Conservation (phyloP, 2,329 filamentous ascomycete species). For the Tolypocladium ophioglossoides region DNA sequence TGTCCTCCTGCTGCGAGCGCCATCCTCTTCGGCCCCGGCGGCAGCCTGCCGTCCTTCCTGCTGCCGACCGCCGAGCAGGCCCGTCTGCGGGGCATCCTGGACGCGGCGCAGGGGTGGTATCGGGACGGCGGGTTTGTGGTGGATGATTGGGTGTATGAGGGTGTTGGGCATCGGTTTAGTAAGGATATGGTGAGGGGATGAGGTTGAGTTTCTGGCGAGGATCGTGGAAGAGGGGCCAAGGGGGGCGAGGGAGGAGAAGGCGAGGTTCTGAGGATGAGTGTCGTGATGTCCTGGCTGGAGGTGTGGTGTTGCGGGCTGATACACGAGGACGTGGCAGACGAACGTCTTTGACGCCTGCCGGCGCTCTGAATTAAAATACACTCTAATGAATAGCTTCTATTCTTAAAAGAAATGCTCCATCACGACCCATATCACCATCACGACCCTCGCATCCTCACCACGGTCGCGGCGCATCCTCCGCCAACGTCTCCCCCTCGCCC, state of each 20-base stretch:
- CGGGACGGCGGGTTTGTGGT: conserved; percentile 45
- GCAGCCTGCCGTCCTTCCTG: conserved; percentile 19
- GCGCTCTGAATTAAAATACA: not conserved
- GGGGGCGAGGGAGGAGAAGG: conserved; percentile 12
- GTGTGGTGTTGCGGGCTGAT: too few relatives aligned
- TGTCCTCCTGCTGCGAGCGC: conserved; percentile 53
- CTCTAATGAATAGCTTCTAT: not conserved
- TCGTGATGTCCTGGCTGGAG: conserved; percentile 1
- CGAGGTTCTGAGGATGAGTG: conserved; percentile 11
- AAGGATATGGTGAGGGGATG: conserved; percentile 55
- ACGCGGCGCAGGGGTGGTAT: conserved; percentile 42
- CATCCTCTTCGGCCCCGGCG: conserved; percentile 50
- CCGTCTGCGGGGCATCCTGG: conserved; percentile 33
- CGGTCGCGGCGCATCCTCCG: conserved; percentile 25
- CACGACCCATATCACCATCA: not conserved
- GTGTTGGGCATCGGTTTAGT: conserved; percentile 60
- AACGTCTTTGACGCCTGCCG: not conserved
- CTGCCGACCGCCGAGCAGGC: conserved; percentile 27
- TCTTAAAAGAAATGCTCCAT: not conserved
- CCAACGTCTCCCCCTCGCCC: conserved; percentile 28
- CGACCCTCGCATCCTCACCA: conserved; percentile 18
- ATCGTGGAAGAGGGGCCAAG: conserved; percentile 25
- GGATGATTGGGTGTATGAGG: conserved; percentile 57
- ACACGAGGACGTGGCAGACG: not conserved
- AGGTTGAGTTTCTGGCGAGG: conserved; percentile 51